Base-by-base conservation (phyloP, 176 grass and related monocot species). In the Zea luxurians region DNA sequence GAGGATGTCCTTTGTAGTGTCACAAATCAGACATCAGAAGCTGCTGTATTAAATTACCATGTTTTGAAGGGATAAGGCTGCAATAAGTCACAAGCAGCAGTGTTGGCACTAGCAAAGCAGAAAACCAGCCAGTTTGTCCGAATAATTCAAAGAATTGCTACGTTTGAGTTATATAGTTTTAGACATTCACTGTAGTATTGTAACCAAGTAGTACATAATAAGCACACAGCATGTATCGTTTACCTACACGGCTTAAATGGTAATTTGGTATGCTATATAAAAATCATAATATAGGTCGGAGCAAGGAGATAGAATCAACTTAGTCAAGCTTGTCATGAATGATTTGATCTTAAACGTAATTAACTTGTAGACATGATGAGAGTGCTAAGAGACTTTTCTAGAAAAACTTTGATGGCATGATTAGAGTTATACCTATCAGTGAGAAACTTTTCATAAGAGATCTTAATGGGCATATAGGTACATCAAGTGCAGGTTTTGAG, bases 71-170 rank as follows among this genome's bases (percentile, higher is more conserved):
- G n/a, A n/a, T n/a, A n/a, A n/a, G n/a, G n/a, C n/a, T n/a, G n/a
- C n/a, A n/a, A 8, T 21, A 71, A 36, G 46, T 50, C 18, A 27
- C 18, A 77, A 70, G 45, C 13, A 71, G 15, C 55, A 84, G 66
- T 42, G 18, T 37, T 34, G 40, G 10, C 11, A 46, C 27, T 58
- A 6, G 57, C 40, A 63, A 36, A 65, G 40, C 61, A 71, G 54
- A 46, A 64, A 78, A 66, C 27, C 3, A 79, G 58, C 16, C 12
- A 71, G 5, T 54, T 82, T 49, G 17, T 5, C 60, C 13, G 18
- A 78, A 78, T 37, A 64, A 42, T 83, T 17, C 3, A 67, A 59
- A 65, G 4, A 78, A 79, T 7, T 13, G 42, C 75, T 58, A 65
- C 5, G 16, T 42, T 66, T 21, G 35, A 66, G 60, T 13, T 59